These are phyloP conservation scores for Vanilla planifolia DNA, from an alignment of 106 monocot species.

Conservation along the genomic window DNA sequence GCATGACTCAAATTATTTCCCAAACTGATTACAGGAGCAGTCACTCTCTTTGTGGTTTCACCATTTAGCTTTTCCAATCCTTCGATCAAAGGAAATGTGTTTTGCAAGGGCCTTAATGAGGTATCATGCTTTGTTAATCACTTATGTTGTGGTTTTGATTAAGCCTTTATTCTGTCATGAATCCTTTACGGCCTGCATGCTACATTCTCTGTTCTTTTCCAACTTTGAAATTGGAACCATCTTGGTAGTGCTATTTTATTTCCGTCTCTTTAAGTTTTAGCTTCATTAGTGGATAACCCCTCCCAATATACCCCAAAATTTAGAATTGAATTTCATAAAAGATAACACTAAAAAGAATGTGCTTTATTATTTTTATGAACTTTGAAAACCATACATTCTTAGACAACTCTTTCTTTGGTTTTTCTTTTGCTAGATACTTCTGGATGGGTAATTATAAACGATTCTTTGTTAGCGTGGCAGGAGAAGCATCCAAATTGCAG, in stretches of 20 bases:
- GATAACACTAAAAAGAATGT: too few species aligned
- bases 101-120: constrained; percentile 70
- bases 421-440: constrained; percentile 40
- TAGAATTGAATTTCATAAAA: too few species aligned
- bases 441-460: constrained; percentile 73
- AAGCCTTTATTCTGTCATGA: neutral
- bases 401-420: constrained; percentile 3
- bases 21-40: constrained; percentile 34
- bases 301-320: too few species aligned
- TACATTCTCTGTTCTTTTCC: too few species aligned
- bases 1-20: constrained; percentile 2
- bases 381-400: too few species aligned
- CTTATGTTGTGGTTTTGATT: constrained; percentile 4
- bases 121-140: too few species aligned
- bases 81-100: constrained; percentile 63
- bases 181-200: neutral
- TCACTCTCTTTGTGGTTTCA: constrained; percentile 76
- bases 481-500: constrained; percentile 63
- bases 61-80: constrained; percentile 45
- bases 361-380: too few species aligned
- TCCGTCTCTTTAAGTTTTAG: too few species aligned
- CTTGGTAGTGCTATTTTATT: too few species aligned
- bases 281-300: too few species aligned
- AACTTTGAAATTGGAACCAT: too few species aligned
- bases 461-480: constrained; percentile 55